Percentiles rank a stretch among this genome's conserved stretches.
These are phyloP conservation scores for Sporothrix humicola DNA, from an alignment of 2,329 filamentous ascomycete species.

Conservation along the genomic window DNA sequence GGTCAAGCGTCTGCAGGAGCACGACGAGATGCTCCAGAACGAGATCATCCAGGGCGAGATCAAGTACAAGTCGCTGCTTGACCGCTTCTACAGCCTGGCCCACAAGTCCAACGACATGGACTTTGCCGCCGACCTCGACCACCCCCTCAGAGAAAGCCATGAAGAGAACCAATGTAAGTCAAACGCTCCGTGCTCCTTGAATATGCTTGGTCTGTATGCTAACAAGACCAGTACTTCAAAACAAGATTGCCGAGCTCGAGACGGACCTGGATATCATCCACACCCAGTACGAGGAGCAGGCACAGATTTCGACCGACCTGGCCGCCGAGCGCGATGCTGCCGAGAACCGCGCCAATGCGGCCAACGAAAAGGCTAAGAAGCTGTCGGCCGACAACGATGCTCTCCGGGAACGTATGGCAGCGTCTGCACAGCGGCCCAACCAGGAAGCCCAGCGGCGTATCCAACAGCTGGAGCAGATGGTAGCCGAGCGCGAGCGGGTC, in stretches of 20 bases:
- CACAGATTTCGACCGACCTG: slow-evolving; percentile 6
- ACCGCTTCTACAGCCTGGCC: slow-evolving; percentile 36
- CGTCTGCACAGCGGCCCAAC: slow-evolving; percentile 17
- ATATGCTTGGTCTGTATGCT: background rate
- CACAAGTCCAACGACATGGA: slow-evolving; percentile 33
- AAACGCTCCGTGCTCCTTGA: background rate
- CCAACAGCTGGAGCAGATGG: slow-evolving; percentile 38
- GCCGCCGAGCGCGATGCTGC: slow-evolving; percentile 35
- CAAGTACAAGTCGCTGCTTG: slow-evolving; percentile 37
- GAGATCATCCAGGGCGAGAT: slow-evolving; percentile 38
- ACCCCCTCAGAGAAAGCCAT: slow-evolving; percentile 30
- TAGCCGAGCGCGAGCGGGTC: slow-evolving; percentile 38
- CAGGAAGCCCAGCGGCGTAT: slow-evolving; percentile 37
- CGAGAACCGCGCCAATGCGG: slow-evolving; percentile 21
- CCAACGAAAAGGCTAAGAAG: slow-evolving; percentile 24
- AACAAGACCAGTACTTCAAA: slow-evolving; percentile 29
- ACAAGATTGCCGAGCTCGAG: slow-evolving; percentile 37
- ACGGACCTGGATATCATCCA: slow-evolving; percentile 32
- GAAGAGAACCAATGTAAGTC: slow-evolving; percentile 36
- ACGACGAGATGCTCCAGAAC: slow-evolving; percentile 40
- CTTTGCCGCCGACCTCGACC: slow-evolving; percentile 28
- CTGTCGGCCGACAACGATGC: slow-evolving; percentile 34
- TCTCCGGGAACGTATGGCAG: slow-evolving; percentile 31
- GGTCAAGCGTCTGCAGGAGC: slow-evolving; percentile 40
- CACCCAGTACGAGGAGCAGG: slow-evolving; percentile 34